These are phyloP conservation scores for Tremella yokohamensis DNA, from an alignment of 768 basidiomycete species.

Conservation along the genomic window DNA sequence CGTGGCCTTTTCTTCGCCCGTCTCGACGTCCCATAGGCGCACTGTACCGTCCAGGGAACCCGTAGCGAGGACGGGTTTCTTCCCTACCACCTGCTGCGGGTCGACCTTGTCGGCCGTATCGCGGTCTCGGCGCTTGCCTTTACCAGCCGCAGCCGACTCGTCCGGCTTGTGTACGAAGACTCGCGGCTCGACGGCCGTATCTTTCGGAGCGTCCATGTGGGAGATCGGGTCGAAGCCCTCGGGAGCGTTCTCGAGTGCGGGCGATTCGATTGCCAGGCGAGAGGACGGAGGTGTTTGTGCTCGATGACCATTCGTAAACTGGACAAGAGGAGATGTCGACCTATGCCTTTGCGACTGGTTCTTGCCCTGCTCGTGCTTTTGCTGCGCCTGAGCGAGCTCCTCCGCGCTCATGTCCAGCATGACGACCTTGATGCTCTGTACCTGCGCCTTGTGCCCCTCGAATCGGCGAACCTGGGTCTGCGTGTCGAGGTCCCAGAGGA, in stretches of 20 bases:
- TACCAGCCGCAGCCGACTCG: not conserved
- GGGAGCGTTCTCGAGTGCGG: not conserved
- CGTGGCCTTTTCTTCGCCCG: slow-evolving; percentile 70
- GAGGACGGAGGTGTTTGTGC: slow-evolving; percentile 10
- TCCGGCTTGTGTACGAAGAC: slow-evolving; percentile 32
- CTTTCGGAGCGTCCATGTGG: not conserved
- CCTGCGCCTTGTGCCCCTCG: slow-evolving; percentile 86
- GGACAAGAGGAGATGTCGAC: slow-evolving; percentile 15
- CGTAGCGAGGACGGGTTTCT: slow-evolving; percentile 65
- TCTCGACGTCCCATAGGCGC: slow-evolving; percentile 91
- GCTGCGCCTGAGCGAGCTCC: slow-evolving; percentile 18
- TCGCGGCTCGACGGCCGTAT: slow-evolving; percentile 22
- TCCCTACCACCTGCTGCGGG: slow-evolving; percentile 8
- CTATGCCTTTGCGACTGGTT: slow-evolving; percentile 13
- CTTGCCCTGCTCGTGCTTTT: not conserved
- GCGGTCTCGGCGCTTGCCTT: not conserved
- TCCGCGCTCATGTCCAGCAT: slow-evolving; percentile 55
- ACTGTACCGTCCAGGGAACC: slow-evolving; percentile 93
- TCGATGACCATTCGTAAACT: not conserved
- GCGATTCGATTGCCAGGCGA: slow-evolving; percentile 13
- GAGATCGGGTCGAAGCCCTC: slow-evolving; percentile 34
- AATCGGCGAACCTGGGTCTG: slow-evolving; percentile 79
- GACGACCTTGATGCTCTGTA: slow-evolving; percentile 82
- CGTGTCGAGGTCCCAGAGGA: slow-evolving; percentile 83
- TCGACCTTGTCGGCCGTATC: slow-evolving; percentile 12